Percentiles rank a stretch among this genome's conserved stretches.
These are phyloP conservation scores for Penicillium olsonii DNA, from an alignment of 2,329 filamentous ascomycete species.

Conservation along the genomic window DNA sequence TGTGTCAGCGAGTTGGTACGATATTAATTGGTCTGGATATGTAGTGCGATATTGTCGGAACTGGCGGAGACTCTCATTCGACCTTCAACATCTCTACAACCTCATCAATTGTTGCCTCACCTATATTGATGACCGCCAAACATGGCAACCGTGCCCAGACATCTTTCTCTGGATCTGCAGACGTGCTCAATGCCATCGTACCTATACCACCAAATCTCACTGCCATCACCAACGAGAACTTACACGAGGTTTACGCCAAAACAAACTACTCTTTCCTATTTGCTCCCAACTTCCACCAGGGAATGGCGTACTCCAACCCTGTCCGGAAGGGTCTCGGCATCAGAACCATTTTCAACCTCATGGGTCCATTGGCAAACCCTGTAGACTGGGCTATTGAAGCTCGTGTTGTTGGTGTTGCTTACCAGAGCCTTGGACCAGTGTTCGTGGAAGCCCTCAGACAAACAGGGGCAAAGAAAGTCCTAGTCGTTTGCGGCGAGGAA, in stretches of 20 bases:
- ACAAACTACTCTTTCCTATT: constrained; percentile 96
- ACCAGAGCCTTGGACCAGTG: constrained; percentile 80
- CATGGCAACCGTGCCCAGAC: constrained; percentile 96
- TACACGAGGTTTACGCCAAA: constrained; percentile 70
- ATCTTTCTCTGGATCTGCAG: constrained; percentile 91
- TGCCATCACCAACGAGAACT: constrained; percentile 70
- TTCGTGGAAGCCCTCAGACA: constrained; percentile 83
- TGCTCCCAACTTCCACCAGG: constrained; percentile 93
- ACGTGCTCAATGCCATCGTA: constrained; percentile 76
- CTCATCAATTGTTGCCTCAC: constrained; percentile 85
- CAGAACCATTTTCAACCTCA: constrained; percentile 95
- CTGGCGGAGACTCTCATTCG: constrained; percentile 92
- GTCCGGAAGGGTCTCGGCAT: constrained; percentile 87
- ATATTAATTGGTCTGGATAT: background rate
- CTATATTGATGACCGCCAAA: constrained; percentile 83
- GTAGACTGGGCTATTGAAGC: constrained; percentile 83
- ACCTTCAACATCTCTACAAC: constrained; percentile 99
- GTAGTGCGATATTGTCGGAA: constrained; percentile 93
- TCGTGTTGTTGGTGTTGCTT: constrained; percentile 87
- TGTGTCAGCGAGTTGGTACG: background rate
- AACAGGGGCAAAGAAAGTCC: constrained; percentile 74
- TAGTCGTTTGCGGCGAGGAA: constrained; percentile 91
- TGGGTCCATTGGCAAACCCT: constrained; percentile 90
- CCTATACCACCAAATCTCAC: constrained; percentile 73
- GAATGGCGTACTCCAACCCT: constrained; percentile 84